phyloP scores from a whole-genome alignment of 768 basidiomycete species.

The Psilocybe cubensis region DNA sequence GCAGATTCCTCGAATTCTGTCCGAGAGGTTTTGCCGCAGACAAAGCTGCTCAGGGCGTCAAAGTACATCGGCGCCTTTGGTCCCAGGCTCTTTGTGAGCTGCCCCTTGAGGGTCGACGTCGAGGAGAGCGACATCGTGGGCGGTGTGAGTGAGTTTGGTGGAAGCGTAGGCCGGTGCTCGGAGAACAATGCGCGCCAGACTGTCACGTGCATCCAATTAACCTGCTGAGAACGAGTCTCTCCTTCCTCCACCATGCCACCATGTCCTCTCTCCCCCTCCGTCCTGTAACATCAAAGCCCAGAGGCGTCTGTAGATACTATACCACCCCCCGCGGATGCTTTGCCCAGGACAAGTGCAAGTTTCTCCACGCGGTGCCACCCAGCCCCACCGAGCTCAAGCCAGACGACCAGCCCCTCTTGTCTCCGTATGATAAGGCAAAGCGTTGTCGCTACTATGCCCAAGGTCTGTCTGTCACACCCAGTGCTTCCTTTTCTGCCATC shows the following conservation, averaged over 20 bases:
- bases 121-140: constrained; percentile 72
- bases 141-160: not conserved
- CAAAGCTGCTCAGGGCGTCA: constrained; percentile 63
- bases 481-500: not conserved
- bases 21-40: constrained; percentile 70
- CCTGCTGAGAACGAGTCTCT: not conserved
- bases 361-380: constrained; percentile 59
- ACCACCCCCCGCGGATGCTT: constrained; percentile 68
- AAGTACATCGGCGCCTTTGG: constrained; percentile 65
- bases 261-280: constrained; percentile 31
- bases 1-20: constrained; percentile 77
- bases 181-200: too few relatives aligned
- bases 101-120: constrained; percentile 71
- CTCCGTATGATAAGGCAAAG: constrained; percentile 75
- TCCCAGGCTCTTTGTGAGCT: constrained; percentile 66
- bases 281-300: constrained; percentile 69
- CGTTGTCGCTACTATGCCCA: constrained; percentile 65
- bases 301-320: constrained; percentile 76
- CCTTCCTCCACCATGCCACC: constrained; percentile 1
- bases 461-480: constrained; percentile 50
- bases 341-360: constrained; percentile 72
- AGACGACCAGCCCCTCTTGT: constrained; percentile 39
- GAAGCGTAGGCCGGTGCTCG: not conserved
- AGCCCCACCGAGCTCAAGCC: constrained; percentile 31
- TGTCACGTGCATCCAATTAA: too few relatives aligned